Base-by-base conservation (phyloP, 768 basidiomycete genomes). In the Lactarius sp. region DNA sequence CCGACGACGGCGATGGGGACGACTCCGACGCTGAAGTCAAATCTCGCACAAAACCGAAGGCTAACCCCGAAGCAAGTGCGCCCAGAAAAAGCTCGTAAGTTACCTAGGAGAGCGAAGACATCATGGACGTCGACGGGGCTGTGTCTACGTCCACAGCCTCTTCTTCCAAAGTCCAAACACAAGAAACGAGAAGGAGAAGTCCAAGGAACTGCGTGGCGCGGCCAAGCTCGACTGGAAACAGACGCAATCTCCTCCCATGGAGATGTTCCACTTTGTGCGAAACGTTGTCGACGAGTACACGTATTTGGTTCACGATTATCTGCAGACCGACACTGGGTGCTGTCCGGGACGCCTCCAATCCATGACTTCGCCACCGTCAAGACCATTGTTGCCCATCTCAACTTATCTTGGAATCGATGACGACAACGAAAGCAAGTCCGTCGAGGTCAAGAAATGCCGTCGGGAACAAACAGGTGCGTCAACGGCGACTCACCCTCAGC, bases 281-380 rank as follows among this genome's bases (percentile, higher is more conserved):
- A 83, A 90, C 33, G 88, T 98, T 56, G 86, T 96, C 47, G 95
- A 97, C 75, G 94, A 98, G 72, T 98, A 95, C 73, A 95, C 94
- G 1, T 97, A 98, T 70, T 80, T 95, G 31, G 85, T 86, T 7
- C 88, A 90, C 65, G 80, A 90, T 3, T 95, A 20, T 83, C 85
- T 13, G 87, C 91, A 0, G 85, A 88, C 55, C 82, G 91, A 50
- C 88, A 87, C 60, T 98, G 95, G 95, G 92, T 98, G 6, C 80
- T 98, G n/a, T 98, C 95, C 2, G 95, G 95, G 13, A 97, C 95
- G 27, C 95, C 95, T 8, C 94, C 94, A 0, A 87, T 93, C 59
- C 87, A 90, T 61, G 91, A 95, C 73, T 97, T 98, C 72, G 87
- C 84, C 1, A 86, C 93, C 2, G 76, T 98, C 67, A 94, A 96